These are phyloP conservation scores for Monilinia fructigena DNA, from an alignment of 2,329 filamentous ascomycete genomes.

Conservation along the genomic window DNA sequence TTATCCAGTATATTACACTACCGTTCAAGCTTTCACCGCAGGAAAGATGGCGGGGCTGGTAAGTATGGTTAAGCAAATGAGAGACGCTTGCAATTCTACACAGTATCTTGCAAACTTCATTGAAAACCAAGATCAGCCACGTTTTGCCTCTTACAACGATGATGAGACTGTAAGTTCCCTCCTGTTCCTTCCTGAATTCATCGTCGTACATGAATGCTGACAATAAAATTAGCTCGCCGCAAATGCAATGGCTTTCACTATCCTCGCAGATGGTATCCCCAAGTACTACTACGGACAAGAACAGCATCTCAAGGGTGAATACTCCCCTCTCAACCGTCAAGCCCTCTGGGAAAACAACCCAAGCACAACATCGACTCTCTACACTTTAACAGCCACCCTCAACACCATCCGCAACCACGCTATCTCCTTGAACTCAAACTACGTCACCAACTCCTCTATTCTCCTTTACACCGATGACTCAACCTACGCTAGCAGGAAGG, in stretches of 20 bases:
- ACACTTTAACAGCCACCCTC: conserved; percentile 40
- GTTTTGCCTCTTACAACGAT: conserved; percentile 41
- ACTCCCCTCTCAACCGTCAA: conserved; percentile 46
- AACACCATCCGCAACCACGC: conserved; percentile 29
- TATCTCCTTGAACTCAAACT: conserved; percentile 20
- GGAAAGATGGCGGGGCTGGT: conserved; percentile 23
- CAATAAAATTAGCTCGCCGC: conserved; percentile 40
- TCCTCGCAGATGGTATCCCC: conserved; percentile 51
- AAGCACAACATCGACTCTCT: conserved; percentile 42
- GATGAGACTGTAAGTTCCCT: conserved; percentile 27
- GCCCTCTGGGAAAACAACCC: conserved; percentile 46
- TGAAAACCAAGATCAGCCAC: conserved; percentile 46
- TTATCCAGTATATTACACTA: conserved; percentile 27
- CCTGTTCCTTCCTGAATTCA: not conserved
- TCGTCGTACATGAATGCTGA: not conserved
- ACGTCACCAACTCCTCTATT: conserved; percentile 23
- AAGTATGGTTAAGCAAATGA: conserved; percentile 22
- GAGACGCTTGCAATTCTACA: conserved; percentile 35
- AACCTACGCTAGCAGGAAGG: conserved; percentile 29
- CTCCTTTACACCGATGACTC: conserved; percentile 25
- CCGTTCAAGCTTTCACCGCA: conserved; percentile 31
- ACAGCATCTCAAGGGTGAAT: conserved; percentile 46
- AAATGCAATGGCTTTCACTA: conserved; percentile 49
- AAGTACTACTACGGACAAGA: conserved; percentile 56
- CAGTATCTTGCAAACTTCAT: conserved; percentile 42